Conservation (phyloP, 177 flowering plant genomes). For the Telopea speciosissima region DNA sequence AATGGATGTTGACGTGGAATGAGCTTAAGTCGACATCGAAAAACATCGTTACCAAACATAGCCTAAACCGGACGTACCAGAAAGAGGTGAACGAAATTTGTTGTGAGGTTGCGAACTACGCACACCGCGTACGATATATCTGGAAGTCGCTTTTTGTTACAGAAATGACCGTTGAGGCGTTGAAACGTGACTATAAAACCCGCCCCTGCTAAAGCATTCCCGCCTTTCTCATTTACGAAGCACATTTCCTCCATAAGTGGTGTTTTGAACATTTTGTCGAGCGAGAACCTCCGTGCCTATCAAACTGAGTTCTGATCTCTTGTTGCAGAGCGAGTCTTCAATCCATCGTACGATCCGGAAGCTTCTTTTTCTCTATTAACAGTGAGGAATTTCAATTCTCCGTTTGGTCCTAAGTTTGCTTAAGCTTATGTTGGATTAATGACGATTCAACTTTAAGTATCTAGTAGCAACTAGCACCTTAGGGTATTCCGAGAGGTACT, state of each 20-base stretch:
- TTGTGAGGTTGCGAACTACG: too few relatives aligned
- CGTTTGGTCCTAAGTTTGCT: neutral
- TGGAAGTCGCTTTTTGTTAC: too few relatives aligned
- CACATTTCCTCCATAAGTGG: neutral
- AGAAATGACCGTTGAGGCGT: too few relatives aligned
- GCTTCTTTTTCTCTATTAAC: neutral
- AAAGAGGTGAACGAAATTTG: too few relatives aligned
- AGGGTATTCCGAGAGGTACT: neutral
- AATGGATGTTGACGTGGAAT: too few relatives aligned
- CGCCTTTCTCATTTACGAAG: neutral
- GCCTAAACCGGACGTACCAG: too few relatives aligned
- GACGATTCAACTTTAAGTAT: neutral
- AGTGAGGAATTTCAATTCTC: neutral
- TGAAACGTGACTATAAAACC: neutral
- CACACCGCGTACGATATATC: too few relatives aligned
- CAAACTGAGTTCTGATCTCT: neutral
- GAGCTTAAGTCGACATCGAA: too few relatives aligned
- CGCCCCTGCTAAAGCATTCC: neutral
- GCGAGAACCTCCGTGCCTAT: neutral
- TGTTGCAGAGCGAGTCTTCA: slow-evolving; percentile 1
- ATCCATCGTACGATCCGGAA: slow-evolving; percentile 2
- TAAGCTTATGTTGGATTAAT: neutral
- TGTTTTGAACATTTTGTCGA: neutral
- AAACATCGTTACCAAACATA: too few relatives aligned
- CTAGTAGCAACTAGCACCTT: neutral